Conservation (phyloP, 371 early-diverging fungal species). For the Mucor lusitanicus region DNA sequence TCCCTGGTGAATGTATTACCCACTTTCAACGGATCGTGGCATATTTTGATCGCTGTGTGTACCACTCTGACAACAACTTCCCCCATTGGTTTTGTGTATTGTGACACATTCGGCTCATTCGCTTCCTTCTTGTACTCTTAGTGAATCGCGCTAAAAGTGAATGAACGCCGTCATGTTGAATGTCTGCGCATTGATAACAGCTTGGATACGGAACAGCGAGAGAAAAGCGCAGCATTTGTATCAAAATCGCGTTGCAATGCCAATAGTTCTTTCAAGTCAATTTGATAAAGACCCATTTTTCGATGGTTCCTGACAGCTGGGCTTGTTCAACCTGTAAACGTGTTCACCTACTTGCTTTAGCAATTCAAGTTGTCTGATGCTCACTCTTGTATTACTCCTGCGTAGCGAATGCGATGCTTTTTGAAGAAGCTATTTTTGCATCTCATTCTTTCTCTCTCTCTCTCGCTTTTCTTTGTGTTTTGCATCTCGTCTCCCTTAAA, state of each 20-base stretch:
- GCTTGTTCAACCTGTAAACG: neutral
- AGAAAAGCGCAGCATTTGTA: neutral
- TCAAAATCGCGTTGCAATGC: neutral
- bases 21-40: neutral
- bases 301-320: slow-evolving; percentile 2
- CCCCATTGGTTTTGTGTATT: neutral
- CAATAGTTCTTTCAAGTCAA: neutral
- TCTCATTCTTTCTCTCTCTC: neutral
- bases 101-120: neutral
- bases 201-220: neutral
- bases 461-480: neutral
- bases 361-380: neutral
- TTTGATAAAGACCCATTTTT: neutral
- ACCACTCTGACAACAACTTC: neutral
- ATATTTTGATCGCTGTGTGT: neutral
- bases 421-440: neutral
- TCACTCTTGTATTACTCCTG: neutral
- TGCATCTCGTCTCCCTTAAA: neutral
- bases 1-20: neutral
- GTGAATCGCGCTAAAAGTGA: neutral
- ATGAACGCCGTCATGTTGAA: neutral
- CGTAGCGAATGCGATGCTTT: neutral
- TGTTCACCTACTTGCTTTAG: neutral
- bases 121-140: neutral
- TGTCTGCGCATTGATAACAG: neutral